Percentiles rank a stretch among this genome's conserved stretches.
phyloP scores from a whole-genome alignment of 352 stramenopile species.

The Phytophthora sp. region DNA sequence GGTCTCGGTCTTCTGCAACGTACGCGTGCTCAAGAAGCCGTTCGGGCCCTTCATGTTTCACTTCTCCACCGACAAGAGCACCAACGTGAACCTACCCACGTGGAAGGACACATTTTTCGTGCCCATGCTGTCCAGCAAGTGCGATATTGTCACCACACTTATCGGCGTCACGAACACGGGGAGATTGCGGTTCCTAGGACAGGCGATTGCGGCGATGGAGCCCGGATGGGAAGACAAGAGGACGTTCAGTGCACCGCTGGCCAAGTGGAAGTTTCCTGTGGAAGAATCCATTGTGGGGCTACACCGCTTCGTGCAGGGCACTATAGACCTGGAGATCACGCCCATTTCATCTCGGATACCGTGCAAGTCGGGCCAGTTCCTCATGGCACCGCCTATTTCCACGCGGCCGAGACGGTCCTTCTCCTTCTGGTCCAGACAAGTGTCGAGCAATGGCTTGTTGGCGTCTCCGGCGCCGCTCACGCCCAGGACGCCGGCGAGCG shows the following conservation, averaged over 20 bases:
- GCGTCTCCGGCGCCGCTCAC: conserved; percentile 51
- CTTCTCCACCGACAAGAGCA: conserved; percentile 66
- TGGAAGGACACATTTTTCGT: conserved; percentile 80
- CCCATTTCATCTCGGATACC: conserved; percentile 63
- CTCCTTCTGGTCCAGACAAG: conserved; percentile 69
- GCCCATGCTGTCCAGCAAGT: conserved; percentile 82
- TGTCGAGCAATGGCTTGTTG: conserved; percentile 42
- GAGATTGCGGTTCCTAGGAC: conserved; percentile 67
- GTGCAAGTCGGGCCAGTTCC: conserved; percentile 81
- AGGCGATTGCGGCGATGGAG: conserved; percentile 63
- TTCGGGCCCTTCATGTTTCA: conserved; percentile 90
- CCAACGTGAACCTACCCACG: conserved; percentile 59
- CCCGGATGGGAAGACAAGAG: conserved; percentile 65
- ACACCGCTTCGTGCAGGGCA: conserved; percentile 70
- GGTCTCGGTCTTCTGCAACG: conserved; percentile 69
- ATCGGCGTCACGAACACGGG: conserved; percentile 67
- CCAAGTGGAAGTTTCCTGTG: conserved; percentile 83
- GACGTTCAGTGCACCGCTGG: conserved; percentile 49
- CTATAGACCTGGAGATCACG: conserved; percentile 60
- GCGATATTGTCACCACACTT: conserved; percentile 79
- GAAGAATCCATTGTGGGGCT: conserved; percentile 72
- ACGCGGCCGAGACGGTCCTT: conserved; percentile 53
- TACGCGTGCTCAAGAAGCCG: conserved; percentile 85
- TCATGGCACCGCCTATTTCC: conserved; percentile 57
- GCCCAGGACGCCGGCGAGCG: conserved; percentile 47